Evolutionary conservation across 805 yeast genomes (phyloP).

Genomic region (Hanseniaspora nectarophila): DNA sequence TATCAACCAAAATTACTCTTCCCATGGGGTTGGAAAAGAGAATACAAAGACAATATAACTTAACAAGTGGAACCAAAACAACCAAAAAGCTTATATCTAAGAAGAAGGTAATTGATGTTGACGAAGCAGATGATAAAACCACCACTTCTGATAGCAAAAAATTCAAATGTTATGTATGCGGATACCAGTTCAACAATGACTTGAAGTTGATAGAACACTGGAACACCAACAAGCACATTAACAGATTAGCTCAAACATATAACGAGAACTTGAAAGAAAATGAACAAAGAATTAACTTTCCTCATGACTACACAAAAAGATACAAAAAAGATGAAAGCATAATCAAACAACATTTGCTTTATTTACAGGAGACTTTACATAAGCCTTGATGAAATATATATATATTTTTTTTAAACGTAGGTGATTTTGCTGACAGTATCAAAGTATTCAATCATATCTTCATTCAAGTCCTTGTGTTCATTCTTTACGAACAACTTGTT

Average conservation of each 20-base stretch:
- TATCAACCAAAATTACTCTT: constrained; percentile 13
- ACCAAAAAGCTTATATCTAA: neutral
- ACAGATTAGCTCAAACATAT: constrained; percentile 3
- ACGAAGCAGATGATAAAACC: constrained; percentile 18
- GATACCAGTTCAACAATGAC: constrained; percentile 70
- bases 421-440: constrained; percentile 49
- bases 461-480: constrained; percentile 18
- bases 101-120: neutral
- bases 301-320: constrained; percentile 20
- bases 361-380: constrained; percentile 7
- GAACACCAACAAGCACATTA: constrained; percentile 55
- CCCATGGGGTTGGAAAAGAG: constrained; percentile 13
- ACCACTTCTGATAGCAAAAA: constrained; percentile 63
- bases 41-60: constrained; percentile 17
- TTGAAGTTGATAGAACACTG: constrained; percentile 73
- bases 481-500: constrained; percentile 25
- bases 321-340: constrained; percentile 17
- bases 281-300: constrained; percentile 8
- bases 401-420: constrained; percentile 10
- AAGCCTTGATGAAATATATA: neutral
- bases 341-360: constrained; percentile 5
- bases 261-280: constrained; percentile 4
- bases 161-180: constrained; percentile 72
- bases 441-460: constrained; percentile 49
- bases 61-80: constrained; percentile 16